These are phyloP conservation scores for Sporothrix pallida DNA, from an alignment of 2,329 filamentous ascomycete genomes.

Conservation along the genomic window DNA sequence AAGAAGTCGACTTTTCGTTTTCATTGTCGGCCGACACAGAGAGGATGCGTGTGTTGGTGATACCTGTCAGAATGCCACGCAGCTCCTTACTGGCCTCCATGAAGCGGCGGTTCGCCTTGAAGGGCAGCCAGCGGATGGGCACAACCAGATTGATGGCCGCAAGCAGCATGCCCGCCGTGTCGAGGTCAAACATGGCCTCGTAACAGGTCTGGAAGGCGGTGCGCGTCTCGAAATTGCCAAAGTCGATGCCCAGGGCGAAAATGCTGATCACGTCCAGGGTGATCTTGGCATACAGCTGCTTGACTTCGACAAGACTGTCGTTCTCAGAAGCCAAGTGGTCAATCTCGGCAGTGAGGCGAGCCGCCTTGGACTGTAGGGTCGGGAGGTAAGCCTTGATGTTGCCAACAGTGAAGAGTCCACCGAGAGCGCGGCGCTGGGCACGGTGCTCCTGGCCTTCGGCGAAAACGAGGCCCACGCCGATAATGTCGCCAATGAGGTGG, in stretches of 20 bases:
- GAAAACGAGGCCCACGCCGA: conserved; percentile 47
- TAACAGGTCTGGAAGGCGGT: conserved; percentile 44
- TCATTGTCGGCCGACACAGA: neutral
- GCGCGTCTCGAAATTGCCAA: conserved; percentile 41
- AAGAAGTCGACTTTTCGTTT: neutral
- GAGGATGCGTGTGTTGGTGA: conserved; percentile 39
- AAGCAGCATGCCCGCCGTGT: conserved; percentile 27
- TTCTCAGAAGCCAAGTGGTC: conserved; percentile 27
- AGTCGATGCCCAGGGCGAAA: conserved; percentile 46
- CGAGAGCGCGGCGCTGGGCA: conserved; percentile 45
- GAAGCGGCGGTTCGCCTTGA: conserved; percentile 49
- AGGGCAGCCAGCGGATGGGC: conserved; percentile 44
- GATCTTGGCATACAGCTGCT: conserved; percentile 43
- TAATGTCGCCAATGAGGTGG: conserved; percentile 46
- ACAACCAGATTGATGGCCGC: conserved; percentile 33
- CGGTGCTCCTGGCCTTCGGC: conserved; percentile 47
- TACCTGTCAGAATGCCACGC: conserved; percentile 44
- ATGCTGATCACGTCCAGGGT: conserved; percentile 47
- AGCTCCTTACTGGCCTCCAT: conserved; percentile 45
- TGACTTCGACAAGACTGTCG: conserved; percentile 42
- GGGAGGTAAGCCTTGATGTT: conserved; percentile 49
- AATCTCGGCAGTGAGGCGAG: conserved; percentile 38
- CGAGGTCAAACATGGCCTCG: conserved; percentile 44
- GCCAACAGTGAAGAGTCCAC: conserved; percentile 45
- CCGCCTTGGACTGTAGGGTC: conserved; percentile 46